phyloP scores from a whole-genome alignment of 306 rosid genomes.

The Cucumis cinereus region DNA sequence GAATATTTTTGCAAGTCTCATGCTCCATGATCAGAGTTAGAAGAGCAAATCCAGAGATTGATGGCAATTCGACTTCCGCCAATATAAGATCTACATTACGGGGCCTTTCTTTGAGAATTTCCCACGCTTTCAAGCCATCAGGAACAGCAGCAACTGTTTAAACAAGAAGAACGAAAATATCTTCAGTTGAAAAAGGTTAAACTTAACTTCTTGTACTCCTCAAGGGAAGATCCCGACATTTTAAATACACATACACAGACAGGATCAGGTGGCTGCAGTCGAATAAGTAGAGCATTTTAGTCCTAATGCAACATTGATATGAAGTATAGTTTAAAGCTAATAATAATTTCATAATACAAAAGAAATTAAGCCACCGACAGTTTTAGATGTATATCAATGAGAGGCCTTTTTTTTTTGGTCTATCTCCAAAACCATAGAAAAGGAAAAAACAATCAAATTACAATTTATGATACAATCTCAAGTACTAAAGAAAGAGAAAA shows the following conservation, averaged over 20 bases:
- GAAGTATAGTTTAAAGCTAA: not conserved
- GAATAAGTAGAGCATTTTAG: not conserved
- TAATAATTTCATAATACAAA: not conserved
- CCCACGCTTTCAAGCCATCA: conserved; percentile 97
- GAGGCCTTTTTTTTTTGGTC: not conserved
- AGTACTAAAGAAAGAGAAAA: not conserved
- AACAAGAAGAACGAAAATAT: conserved; percentile 12
- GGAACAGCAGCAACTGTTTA: conserved; percentile 83
- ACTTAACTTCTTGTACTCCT: not conserved
- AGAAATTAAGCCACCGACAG: not conserved
- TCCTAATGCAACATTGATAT: not conserved
- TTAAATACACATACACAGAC: not conserved
- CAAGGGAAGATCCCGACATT: not conserved
- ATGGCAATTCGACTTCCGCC: conserved; percentile 88
- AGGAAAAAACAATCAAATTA: not conserved
- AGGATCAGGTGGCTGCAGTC: not conserved
- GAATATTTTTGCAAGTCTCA: conserved; percentile 76
- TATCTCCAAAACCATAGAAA: not conserved
- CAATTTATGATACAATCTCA: not conserved
- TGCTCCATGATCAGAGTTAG: conserved; percentile 85
- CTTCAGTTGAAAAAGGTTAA: not conserved
- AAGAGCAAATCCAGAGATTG: conserved; percentile 86
- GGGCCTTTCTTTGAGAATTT: conserved; percentile 68
- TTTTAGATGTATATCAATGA: not conserved
- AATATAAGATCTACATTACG: conserved; percentile 62